Conservation (phyloP, 192 early-diverging fungal species). For the Rhizophagus sp. region DNA sequence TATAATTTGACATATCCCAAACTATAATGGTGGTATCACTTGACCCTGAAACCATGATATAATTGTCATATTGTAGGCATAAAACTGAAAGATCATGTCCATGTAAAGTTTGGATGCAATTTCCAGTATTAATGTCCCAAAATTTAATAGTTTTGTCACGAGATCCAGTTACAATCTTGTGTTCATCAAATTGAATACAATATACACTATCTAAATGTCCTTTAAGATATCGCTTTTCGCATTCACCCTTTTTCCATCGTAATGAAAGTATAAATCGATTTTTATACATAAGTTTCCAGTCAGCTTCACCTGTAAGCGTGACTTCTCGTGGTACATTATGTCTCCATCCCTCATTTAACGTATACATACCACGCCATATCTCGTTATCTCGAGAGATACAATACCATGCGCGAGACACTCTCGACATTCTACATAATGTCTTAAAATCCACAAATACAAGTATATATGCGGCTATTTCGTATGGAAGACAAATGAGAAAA, state of each 20-base stretch:
- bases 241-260: constrained; percentile 55
- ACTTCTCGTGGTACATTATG: constrained; percentile 33
- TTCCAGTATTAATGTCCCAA: constrained; percentile 74
- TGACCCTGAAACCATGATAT: constrained; percentile 79
- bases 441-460: constrained; percentile 62
- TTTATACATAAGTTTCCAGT: constrained; percentile 77
- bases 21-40: constrained; percentile 83
- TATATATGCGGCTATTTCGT: constrained; percentile 72
- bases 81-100: constrained; percentile 75
- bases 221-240: constrained; percentile 54
- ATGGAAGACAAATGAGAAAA: constrained; percentile 65
- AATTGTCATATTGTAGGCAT: constrained; percentile 80
- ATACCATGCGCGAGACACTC: constrained; percentile 70
- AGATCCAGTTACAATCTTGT: constrained; percentile 76
- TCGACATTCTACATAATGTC: constrained; percentile 59
- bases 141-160: constrained; percentile 75
- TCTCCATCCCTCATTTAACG: constrained; percentile 57
- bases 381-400: constrained; percentile 66
- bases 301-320: constrained; percentile 25
- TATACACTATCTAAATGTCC: constrained; percentile 90
- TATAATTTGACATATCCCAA: constrained; percentile 69
- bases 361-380: constrained; percentile 70
- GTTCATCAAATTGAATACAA: constrained; percentile 83
- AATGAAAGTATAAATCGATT: constrained; percentile 61
- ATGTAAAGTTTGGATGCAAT: constrained; percentile 57